Evolutionary conservation across 257 asterid species (phyloP), one percentile per base, ranked within the genome.

Genomic region (Solanum appendiculatum): DNA sequence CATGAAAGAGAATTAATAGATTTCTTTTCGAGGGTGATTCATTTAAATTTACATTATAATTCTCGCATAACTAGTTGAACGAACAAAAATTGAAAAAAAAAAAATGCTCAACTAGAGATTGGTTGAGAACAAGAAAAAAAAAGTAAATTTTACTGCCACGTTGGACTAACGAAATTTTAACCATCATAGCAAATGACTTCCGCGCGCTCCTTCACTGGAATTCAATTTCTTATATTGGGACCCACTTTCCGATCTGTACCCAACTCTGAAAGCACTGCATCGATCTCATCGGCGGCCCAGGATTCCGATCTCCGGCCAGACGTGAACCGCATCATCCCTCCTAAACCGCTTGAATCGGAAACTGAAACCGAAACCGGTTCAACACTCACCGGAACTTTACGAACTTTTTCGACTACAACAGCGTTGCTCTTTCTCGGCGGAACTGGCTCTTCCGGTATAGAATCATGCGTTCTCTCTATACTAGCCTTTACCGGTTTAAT

Each of bases 271-370:
- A 88, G 25, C 44, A 91, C 91, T 86, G 83, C 91, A 29, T 88
- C 90, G 29, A 93, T 91, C 34, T 93, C 97, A 16, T 94, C 94
- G 0, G 89, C 92, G 56, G 89, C 86, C 92, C 93, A 92, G 1
- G 93, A 90, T 27, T 87, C 93, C n/a, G 96, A 91, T 56, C 94
- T 91, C 90, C 98, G 93, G 3, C 96, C 98, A 11, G 99, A 96
- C 7, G 89, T 84, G 78, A 93, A 93, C 93, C 94, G 93, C 80
- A 86, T 93, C 89, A 95, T 58, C 39, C 90, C 97, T 69, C 96
- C 99, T 92, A 96, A 88, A 81, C 92, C 91, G 82, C 96, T 95
- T 14, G 95, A 89, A 46, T 94, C 98, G 33, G 78, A 44, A 27
- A 7, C 89, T 82, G 92, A 44, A 27, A 7, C 89, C 84, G 92